Evolutionary conservation across 2,329 filamentous ascomycete species (phyloP).

Genomic region (Akanthomyces uredinophilus): DNA sequence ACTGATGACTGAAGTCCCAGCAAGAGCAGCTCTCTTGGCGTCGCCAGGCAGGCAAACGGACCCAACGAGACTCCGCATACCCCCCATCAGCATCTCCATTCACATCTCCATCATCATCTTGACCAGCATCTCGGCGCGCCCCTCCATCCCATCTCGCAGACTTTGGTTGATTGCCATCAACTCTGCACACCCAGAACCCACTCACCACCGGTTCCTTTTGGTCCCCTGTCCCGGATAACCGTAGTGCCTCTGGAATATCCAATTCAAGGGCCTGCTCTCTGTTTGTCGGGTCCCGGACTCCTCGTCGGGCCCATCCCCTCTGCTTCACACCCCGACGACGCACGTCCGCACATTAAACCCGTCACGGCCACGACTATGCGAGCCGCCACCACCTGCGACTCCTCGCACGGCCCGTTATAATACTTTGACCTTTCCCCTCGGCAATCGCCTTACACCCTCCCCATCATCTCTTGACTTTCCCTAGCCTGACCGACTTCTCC

Average conservation of each 20-base stretch:
- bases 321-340: background rate
- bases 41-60: no score
- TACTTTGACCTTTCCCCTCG: background rate
- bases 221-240: no score
- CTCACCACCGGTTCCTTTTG: background rate
- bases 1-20: no score
- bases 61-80: background rate
- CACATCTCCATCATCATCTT: background rate
- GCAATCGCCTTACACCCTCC: background rate
- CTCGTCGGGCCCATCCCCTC: background rate
- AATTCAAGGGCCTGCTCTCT: no score
- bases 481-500: background rate
- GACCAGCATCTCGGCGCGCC: background rate
- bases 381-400: background rate
- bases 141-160: background rate
- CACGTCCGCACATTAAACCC: conserved; percentile 1
- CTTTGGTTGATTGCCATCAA: background rate
- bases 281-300: conserved; percentile 1
- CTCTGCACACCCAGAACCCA: background rate
- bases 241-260: background rate
- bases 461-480: background rate
- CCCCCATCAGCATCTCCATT: background rate
- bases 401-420: conserved; percentile 9
- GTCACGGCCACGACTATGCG: background rate
- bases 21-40: no score